phyloP scores from a whole-genome alignment of 2,329 filamentous ascomycete species.

The Blastomyces silverae region DNA sequence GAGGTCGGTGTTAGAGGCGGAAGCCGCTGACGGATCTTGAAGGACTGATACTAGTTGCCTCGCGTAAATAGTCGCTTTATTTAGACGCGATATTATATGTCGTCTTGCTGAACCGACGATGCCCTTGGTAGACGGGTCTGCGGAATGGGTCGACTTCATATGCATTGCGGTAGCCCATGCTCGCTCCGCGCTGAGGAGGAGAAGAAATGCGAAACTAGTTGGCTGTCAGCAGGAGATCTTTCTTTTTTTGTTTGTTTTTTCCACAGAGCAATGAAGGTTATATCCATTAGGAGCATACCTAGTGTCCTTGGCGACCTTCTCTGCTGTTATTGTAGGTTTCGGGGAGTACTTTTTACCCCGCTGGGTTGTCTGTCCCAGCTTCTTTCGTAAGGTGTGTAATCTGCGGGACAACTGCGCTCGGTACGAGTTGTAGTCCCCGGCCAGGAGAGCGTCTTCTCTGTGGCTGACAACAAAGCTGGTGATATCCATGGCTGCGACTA shows the following conservation, averaged over 20 bases:
- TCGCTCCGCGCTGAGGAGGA: constrained; percentile 78
- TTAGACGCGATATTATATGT: constrained; percentile 80
- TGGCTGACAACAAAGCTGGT: constrained; percentile 74
- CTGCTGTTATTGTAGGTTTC: constrained; percentile 63
- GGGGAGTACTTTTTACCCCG: constrained; percentile 79
- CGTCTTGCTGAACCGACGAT: constrained; percentile 72
- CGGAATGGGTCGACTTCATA: constrained; percentile 75
- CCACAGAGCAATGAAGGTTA: not conserved
- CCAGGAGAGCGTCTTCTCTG: constrained; percentile 74
- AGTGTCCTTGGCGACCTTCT: constrained; percentile 65
- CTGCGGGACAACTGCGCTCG: constrained; percentile 71
- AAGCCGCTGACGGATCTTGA: constrained; percentile 53
- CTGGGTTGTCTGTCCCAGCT: constrained; percentile 73
- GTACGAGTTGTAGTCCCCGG: constrained; percentile 84
- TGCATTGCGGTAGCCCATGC: constrained; percentile 95
- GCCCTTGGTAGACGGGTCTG: constrained; percentile 64
- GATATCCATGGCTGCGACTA: constrained; percentile 64
- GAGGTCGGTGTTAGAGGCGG: constrained; percentile 60
- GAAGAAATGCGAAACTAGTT: constrained; percentile 64
- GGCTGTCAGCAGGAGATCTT: constrained; percentile 16
- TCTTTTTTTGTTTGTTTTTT: not conserved
- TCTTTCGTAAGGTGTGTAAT: constrained; percentile 75
- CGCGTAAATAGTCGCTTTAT: constrained; percentile 69
- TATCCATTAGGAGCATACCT: constrained; percentile 52
- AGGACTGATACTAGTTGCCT: constrained; percentile 61